phyloP scores from a whole-genome alignment of 306 rosid species.

The Mimosa pudica region DNA sequence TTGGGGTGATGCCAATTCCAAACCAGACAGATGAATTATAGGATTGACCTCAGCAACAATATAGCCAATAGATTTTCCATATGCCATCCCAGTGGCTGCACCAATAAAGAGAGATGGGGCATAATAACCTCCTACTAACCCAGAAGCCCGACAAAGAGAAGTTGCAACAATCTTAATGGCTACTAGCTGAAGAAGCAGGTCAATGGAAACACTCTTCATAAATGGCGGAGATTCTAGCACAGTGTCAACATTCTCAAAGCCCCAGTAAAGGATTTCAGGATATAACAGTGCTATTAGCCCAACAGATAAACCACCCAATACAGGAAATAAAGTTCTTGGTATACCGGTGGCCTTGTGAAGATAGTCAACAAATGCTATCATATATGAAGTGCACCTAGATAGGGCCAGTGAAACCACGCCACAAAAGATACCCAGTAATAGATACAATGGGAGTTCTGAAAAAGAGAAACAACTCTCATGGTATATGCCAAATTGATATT shows the following conservation, averaged over 20 bases:
- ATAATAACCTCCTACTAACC: conserved; percentile 94
- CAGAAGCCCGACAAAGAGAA: conserved; percentile 88
- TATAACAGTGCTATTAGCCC: conserved; percentile 86
- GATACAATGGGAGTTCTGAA: conserved; percentile 97
- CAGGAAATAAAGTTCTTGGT: conserved; percentile 65
- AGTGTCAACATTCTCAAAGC: conserved; percentile 91
- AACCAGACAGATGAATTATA: conserved; percentile 56
- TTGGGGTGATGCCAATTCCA: conserved; percentile 95
- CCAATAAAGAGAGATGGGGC: conserved; percentile 97
- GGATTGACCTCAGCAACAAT: conserved; percentile 63
- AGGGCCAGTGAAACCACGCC: conserved; percentile 83
- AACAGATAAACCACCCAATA: conserved; percentile 79
- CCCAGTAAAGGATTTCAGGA: conserved; percentile 96
- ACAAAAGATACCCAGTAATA: conserved; percentile 83
- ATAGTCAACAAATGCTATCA: conserved; percentile 58
- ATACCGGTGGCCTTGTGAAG: conserved; percentile 59
- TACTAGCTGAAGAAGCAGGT: conserved; percentile 75
- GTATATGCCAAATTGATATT: conserved; percentile 32
- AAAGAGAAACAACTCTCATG: conserved; percentile 46
- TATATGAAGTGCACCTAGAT: conserved; percentile 79
- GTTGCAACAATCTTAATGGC: conserved; percentile 83
- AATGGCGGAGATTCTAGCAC: conserved; percentile 91
- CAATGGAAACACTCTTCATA: conserved; percentile 71
- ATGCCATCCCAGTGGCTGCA: conserved; percentile 94
- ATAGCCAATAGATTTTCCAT: conserved; percentile 72